phyloP scores from a whole-genome alignment of 2,329 filamentous ascomycete species.

The Talaromyces sp. region DNA sequence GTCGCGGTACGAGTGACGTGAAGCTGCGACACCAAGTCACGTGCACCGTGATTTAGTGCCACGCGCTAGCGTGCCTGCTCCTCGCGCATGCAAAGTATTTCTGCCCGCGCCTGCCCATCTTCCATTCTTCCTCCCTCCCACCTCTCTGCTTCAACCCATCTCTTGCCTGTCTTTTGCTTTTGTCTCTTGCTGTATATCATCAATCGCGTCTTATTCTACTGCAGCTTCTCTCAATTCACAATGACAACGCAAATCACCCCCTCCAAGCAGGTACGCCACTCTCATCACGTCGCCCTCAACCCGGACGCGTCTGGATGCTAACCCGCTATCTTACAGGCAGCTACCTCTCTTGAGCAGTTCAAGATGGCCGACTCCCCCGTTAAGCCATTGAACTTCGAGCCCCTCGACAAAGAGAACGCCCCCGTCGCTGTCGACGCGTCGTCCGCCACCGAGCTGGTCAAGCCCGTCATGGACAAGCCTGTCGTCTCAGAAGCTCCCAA shows the following conservation, averaged over 20 bases:
- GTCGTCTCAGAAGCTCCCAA: constrained; percentile 32
- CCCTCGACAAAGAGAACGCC: constrained; percentile 76
- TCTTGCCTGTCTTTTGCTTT: constrained; percentile 12
- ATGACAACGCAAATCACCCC: constrained; percentile 76
- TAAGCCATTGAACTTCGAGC: constrained; percentile 80
- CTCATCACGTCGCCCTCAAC: constrained; percentile 26
- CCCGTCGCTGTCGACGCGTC: constrained; percentile 50
- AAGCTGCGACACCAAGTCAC: constrained; percentile 27
- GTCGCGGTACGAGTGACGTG: constrained; percentile 4
- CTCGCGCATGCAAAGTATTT: constrained; percentile 28
- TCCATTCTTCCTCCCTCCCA: constrained; percentile 18
- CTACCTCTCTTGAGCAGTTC: constrained; percentile 77
- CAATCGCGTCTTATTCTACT: constrained; percentile 13
- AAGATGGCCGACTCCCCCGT: constrained; percentile 83
- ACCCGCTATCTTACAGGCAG: constrained; percentile 60
- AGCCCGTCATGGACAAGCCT: constrained; percentile 46
- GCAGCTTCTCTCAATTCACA: constrained; percentile 28
- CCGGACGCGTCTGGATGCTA: constrained; percentile 26
- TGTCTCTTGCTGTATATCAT: constrained; percentile 14
- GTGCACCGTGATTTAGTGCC: constrained; percentile 34
- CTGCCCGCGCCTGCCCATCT: constrained; percentile 20
- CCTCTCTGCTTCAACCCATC: background rate
- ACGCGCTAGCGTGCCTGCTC: constrained; percentile 33
- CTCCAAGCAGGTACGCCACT: constrained; percentile 62
- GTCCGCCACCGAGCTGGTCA: constrained; percentile 53